Evolutionary conservation across 257 asterid genomes (phyloP).

Genomic region (Przewalskia tangutica): DNA sequence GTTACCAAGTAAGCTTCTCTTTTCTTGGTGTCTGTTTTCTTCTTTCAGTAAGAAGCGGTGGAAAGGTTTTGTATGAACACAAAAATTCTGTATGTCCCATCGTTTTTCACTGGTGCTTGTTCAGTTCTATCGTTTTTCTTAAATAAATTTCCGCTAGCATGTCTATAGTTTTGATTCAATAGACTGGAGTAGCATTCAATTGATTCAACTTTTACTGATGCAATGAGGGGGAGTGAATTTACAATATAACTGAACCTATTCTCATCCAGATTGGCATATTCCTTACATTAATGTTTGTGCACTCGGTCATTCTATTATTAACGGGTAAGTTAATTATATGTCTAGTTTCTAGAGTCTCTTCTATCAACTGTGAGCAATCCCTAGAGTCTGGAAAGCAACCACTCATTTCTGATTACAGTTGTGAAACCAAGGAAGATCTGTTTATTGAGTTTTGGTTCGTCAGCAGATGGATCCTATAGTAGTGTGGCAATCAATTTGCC

Average conservation of each 20-base stretch:
- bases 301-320: background rate
- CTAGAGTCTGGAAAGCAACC: background rate
- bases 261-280: constrained; percentile 1
- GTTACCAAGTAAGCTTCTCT: constrained; percentile 62
- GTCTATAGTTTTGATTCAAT: background rate
- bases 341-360: background rate
- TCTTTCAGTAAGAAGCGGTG: background rate
- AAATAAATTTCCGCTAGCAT: background rate
- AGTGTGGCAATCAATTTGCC: background rate
- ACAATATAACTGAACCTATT: background rate
- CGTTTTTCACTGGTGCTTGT: background rate
- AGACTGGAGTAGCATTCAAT: background rate
- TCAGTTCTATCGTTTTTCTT: background rate
- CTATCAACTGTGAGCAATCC: background rate
- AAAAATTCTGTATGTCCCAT: background rate
- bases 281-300: background rate
- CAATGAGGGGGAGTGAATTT: background rate
- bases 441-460: background rate
- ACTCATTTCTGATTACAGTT: background rate
- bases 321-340: background rate
- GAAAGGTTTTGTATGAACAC: background rate
- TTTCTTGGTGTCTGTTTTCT: background rate
- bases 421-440: background rate
- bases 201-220: background rate
- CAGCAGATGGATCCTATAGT: background rate